Evolutionary conservation across 2,329 filamentous ascomycete species (phyloP), one percentile per base, ranked within the genome.

Genomic region (Mycogone perniciosa): DNA sequence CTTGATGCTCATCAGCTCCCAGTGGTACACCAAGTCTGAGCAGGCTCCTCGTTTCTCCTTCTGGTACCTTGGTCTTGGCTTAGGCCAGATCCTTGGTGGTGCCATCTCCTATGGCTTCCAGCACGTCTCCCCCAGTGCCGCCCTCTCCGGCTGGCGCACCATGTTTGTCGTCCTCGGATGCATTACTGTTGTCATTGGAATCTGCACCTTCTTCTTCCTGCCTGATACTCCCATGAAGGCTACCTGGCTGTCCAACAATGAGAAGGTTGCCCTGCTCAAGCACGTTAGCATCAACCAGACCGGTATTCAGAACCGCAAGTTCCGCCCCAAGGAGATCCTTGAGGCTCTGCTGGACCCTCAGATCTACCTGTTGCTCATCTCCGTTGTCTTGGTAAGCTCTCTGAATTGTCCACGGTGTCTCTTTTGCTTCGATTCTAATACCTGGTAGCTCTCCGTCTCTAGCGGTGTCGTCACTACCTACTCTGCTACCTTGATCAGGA

Each of bases 131-230:
- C 67, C 67, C 4, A 82, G 80, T 1, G 67, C 84, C 3, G 64
- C 72, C 1, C 75, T 76, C 2, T 70, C 79, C n/a, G 84, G 84
- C 4, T 89, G 84, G 84, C 72, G 81, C 5, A 84, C 79, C 78
- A 75, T 88, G 27, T 88, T 88, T 64, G 80, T 88, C 43, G 77
- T 84, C 9, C 82, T 88, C 58, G 85, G 85, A 7, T 69, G 72
- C 4, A 68, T 68, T 27, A 71, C 69, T 2, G 62, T 69, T 4
- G 11, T 59, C 6, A 60, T 69, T 5, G 69, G 67, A 1, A 41
- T 69, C 7, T 59, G 55, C 44, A 64, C 64, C 6, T 57, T 68
- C 31, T 35, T 64, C 27, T 62, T 69, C 37, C 59, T 71, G 1
- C 69, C 68, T 3, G 66, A 70, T 38, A 79, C 54, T 59, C 78